Evolutionary conservation across 495 filamentous ascomycete genomes (phyloP), one percentile per base, ranked within the genome.

Genomic region (Cercophora scortea): DNA sequence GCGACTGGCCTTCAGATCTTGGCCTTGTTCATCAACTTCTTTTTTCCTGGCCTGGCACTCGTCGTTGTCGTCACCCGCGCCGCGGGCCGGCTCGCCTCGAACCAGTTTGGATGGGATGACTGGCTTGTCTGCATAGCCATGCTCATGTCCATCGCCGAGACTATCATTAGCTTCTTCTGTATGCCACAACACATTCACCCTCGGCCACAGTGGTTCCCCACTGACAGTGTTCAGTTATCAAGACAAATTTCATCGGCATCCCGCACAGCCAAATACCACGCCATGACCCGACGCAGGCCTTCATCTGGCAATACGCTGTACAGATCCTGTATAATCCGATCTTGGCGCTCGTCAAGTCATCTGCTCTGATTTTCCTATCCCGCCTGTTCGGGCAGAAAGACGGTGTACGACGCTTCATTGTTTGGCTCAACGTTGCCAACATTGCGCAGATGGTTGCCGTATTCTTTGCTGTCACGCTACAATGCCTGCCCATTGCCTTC

Each of bases 291-390:
- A 71, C 67, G 6, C 60, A 70, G 19, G 71, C 60, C 8, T 56
- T 70, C 42, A 68, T 71, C 41, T 75, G 72, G 72, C 57, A 78
- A 52, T 79, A 78, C 25, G 75, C 75, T 3, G 75, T 79, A 16
- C 80, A 85, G 56, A 70, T 84, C 33, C 59, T 85, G 18, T 86
- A 86, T 60, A 84, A 85, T 54, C 82, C 81, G 0, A 76, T 82
- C 51, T 64, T 87, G 36, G 74, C 81, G 9, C 62, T 82, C 8
- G 77, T 82, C 54, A 85, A 85, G 61, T 61, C 76, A 0, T 79
- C 76, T 0, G 70, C 84, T 65, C 63, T 86, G 63, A 65, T 83
- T 69, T 73, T 83, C 71, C 59, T 86, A 63, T 61, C 79, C 59
- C 63, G 72, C 18, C 55, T 77, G 51, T 68, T 66, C 39, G 75